Percentiles rank a stretch among this genome's conserved stretches.
These are phyloP conservation scores for Ceratocystis huliohia DNA, from an alignment of 2,329 filamentous ascomycete species.

Conservation along the genomic window DNA sequence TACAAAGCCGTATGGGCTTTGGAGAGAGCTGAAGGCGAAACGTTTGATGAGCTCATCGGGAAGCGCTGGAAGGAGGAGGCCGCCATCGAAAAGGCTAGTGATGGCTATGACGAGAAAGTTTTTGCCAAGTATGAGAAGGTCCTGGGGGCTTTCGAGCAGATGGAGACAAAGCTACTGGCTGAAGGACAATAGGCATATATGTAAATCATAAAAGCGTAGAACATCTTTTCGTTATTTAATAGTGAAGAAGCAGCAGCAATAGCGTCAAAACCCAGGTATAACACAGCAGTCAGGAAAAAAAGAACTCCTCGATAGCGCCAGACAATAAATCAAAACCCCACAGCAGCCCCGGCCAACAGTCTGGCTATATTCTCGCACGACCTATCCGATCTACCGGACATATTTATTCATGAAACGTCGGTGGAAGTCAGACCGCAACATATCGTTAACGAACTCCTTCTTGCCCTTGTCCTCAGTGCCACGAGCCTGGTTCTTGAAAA, in stretches of 20 bases:
- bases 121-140: conserved; percentile 71
- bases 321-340: conserved; percentile 19
- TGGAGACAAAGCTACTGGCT: conserved; percentile 52
- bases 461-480: conserved; percentile 84
- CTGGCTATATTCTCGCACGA: neutral
- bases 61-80: conserved; percentile 73
- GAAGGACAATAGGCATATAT: conserved; percentile 22
- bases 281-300: neutral
- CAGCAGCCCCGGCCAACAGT: neutral
- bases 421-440: conserved; percentile 91
- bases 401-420: conserved; percentile 83
- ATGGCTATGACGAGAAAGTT: conserved; percentile 61
- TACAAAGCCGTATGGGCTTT: conserved; percentile 95
- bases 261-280: conserved; percentile 5
- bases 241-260: neutral
- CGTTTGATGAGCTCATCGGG: conserved; percentile 79
- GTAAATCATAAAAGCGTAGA: neutral
- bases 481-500: conserved; percentile 96
- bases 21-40: conserved; percentile 55
- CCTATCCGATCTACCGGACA: conserved; percentile 34
- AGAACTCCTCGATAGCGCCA: conserved; percentile 8
- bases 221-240: neutral
- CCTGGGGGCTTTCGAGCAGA: conserved; percentile 60
- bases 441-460: conserved; percentile 96
- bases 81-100: conserved; percentile 69